Evolutionary conservation across 352 stramenopile genomes (phyloP), one percentile per base, ranked within the genome.

Genomic region (Thalassiosira mediterranea): DNA sequence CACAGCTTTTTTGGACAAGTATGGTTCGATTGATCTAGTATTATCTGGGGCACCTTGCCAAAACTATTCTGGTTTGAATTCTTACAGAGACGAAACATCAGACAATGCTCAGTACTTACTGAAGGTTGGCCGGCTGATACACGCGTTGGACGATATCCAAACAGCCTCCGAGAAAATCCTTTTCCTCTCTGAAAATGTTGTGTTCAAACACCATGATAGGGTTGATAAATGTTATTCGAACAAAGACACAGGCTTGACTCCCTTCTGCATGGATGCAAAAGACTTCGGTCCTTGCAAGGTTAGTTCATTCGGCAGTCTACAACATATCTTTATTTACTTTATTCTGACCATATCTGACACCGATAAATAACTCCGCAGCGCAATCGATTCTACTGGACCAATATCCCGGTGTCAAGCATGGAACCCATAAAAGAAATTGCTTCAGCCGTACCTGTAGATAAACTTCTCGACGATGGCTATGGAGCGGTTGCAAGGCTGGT

Each of bases 171-270:
- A 66, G 23, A 28, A 17, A 10, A 37, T 77, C 19, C 23, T 77
- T 1, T 77, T 77, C 46, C 40, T 77, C 2, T 77, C 59, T 5
- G 68, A 77, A 48, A 77, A 77, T 77, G 68, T 77, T 23, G 47
- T 77, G 2, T 77, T 77, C 25, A 65, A 72, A 19, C 26, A 76
- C 5, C 32, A 46, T 4, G 66, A 76, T 40, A n/a, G 60, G 25
- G 29, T 76, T 17, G 49, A 44, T 47, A 52, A 61, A 11, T 59
- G 15, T 2, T 76, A 76, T 29, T n/a, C 40, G 19, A n/a, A 68
- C 13, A 13, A 1, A 4, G 23, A 28, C n/a, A 21, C 44, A 42
- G 66, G 53, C n/a, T 51, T 72, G 25, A 37, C 2, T 51, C 61
- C 68, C 5, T 53, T 77, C 13, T 25, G 52, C 42, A 11, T 72